Evolutionary conservation across 176 grass and related monocot species (phyloP).

Genomic region (Oryza longistaminata): DNA sequence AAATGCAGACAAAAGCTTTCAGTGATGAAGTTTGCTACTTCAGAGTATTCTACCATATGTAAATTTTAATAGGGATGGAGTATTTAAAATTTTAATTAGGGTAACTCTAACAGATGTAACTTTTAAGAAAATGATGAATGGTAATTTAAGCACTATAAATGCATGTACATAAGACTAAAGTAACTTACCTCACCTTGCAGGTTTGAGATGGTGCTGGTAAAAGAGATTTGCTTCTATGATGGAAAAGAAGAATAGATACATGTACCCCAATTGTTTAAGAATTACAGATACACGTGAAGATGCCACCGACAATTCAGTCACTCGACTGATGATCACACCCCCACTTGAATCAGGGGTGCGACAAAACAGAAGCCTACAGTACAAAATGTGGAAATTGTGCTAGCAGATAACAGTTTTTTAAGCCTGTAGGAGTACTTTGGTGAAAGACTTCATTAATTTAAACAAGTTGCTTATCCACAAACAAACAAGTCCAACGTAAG

Average conservation of each 20-base stretch:
- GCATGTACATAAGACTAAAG: not conserved
- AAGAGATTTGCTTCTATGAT: constrained; percentile 74
- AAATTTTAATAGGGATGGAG: too few relatives aligned
- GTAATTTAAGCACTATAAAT: not conserved
- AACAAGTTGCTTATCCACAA: not conserved
- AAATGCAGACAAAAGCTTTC: too few relatives aligned
- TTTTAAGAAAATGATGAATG: not conserved
- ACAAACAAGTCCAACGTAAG: not conserved
- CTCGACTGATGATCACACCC: not conserved
- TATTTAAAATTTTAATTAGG: too few relatives aligned
- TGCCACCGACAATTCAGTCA: not conserved
- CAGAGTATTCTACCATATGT: too few relatives aligned
- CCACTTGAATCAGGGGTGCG: not conserved
- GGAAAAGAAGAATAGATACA: constrained; percentile 79
- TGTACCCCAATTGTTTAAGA: not conserved
- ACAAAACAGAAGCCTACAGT: not conserved
- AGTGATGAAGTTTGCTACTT: too few relatives aligned
- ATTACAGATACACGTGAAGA: not conserved
- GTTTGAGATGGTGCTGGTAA: constrained; percentile 60
- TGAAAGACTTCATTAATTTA: not conserved
- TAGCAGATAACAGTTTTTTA: not conserved
- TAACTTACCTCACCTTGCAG: constrained; percentile 50
- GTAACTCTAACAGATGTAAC: too few relatives aligned
- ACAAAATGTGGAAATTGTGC: not conserved
- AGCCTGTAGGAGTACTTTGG: not conserved